A percentile compares a stretch with the other conserved stretches of the same genome.
Evolutionary conservation across 306 rosid genomes (phyloP).

Genomic region (Gillenia trifoliata): DNA sequence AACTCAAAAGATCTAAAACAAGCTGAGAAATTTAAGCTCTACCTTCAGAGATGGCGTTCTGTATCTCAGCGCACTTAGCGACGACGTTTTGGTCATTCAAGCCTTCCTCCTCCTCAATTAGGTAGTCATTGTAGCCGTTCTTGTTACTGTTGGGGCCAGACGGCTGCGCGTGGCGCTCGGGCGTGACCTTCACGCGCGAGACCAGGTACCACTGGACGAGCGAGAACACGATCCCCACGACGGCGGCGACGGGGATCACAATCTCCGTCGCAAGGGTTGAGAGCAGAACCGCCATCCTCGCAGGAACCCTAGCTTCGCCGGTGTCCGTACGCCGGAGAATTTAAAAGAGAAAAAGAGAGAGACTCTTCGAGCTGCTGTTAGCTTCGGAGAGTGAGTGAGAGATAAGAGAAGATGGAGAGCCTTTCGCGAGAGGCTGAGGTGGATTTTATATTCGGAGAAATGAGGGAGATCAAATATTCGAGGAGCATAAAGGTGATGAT

Average conservation of each 20-base stretch:
- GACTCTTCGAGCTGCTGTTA: background rate
- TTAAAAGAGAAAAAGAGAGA: background rate
- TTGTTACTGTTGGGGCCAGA: constrained; percentile 32
- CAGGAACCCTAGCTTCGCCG: constrained; percentile 38
- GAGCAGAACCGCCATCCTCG: constrained; percentile 47
- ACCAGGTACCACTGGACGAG: constrained; percentile 60
- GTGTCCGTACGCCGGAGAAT: constrained; percentile 4
- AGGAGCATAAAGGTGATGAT: background rate
- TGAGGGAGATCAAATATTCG: background rate
- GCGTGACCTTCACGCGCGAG: constrained; percentile 60
- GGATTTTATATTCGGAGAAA: constrained; percentile 27
- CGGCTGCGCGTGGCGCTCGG: constrained; percentile 38
- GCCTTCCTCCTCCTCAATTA: constrained; percentile 75
- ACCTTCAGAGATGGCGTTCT: constrained; percentile 78
- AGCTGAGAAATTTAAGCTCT: constrained; percentile 17
- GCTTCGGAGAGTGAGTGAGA: background rate
- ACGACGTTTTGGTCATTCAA: constrained; percentile 65
- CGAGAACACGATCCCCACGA: constrained; percentile 61
- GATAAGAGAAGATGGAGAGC: background rate
- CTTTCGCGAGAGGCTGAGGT: background rate
- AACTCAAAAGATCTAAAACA: constrained; percentile 9
- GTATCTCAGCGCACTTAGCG: constrained; percentile 68
- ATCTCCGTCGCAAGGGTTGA: constrained; percentile 60
- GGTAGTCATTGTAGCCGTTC: constrained; percentile 52
- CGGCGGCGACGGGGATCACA: constrained; percentile 54